Evolutionary conservation across 2,329 filamentous ascomycete species (phyloP), one percentile per base, ranked within the genome.

Genomic region (Stachybotrys chlorohalonatus): DNA sequence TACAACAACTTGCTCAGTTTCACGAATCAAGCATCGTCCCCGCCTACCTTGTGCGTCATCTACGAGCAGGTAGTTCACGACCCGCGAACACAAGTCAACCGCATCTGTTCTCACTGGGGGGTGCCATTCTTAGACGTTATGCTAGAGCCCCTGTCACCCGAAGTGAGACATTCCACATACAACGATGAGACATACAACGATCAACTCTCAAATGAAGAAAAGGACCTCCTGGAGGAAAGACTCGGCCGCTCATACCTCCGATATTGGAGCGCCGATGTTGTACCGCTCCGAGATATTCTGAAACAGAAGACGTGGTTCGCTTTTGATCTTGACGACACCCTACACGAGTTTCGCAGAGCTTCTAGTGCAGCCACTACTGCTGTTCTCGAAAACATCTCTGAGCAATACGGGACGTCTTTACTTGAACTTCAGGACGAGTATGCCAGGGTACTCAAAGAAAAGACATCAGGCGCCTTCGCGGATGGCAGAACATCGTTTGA

Each of bases 271-370:
- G 47, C 13, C 17, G 47, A 49, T 16, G 47, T 49, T 24, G 16
- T 49, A 11, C 13, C 48, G 39, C 57, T 63, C 2, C 54, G 50
- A 2, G 53, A 53, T 3, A 51, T 56, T 11, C 52, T 63, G 15
- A 5, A 49, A 7, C 49, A 59, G 52, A 69, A 61, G 54, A 39
- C 53, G 1, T 77, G 74, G 72, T 68, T 75, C 45, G 73, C 70
- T 1, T 78, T 79, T 53, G 75, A 78, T 47, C 69, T 79, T 6
- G 75, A 78, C 54, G 75, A 78, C 57, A 77, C 75, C 0, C 63
- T 79, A 1, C 76, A 78, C 55, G 68, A 74, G 49, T 78, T 77
- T 51, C 72, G 73, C 51, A 64, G 59, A 16, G 71, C 72, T 11
- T 76, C 74, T 1, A 55, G 58, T 1, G 53, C 58, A 5, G 75